phyloP scores from a whole-genome alignment of 441 rosid species.

The Erodium trifolium region DNA sequence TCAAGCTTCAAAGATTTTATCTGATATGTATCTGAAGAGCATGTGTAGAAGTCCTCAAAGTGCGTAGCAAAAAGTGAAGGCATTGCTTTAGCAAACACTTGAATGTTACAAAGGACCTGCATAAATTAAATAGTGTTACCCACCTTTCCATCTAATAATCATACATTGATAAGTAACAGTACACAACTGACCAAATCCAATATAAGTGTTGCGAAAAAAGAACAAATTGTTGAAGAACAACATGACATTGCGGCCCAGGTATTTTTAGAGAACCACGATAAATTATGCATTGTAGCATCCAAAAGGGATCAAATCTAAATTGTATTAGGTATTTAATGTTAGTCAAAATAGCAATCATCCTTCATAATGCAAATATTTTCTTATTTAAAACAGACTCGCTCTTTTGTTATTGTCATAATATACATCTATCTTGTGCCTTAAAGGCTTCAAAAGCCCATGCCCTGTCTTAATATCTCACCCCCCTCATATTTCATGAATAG shows the following conservation, averaged over 20 bases:
- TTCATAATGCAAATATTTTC: not conserved
- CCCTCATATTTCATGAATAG: not conserved
- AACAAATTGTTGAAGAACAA: not conserved
- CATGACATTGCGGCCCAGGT: not conserved
- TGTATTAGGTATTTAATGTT: not conserved
- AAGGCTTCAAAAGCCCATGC: not conserved
- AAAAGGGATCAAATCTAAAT: not conserved
- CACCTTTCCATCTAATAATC: constrained; percentile 13
- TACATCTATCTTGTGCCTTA: not conserved
- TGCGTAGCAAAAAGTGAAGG: constrained; percentile 74
- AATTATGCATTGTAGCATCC: not conserved
- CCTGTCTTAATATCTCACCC: not conserved
- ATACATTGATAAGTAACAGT: constrained; percentile 17
- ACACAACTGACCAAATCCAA: constrained; percentile 15
- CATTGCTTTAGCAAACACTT: constrained; percentile 73
- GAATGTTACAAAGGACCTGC: constrained; percentile 89
- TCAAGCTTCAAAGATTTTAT: constrained; percentile 82
- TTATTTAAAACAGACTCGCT: too few species aligned
- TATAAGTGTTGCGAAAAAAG: not conserved
- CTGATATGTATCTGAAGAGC: constrained; percentile 71
- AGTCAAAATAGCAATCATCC: not conserved
- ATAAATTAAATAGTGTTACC: constrained; percentile 19
- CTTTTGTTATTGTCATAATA: too few species aligned
- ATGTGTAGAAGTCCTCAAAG: constrained; percentile 67
- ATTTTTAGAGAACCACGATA: not conserved